Conservation (phyloP, 805 yeast species). For the Spathaspora boniae region DNA sequence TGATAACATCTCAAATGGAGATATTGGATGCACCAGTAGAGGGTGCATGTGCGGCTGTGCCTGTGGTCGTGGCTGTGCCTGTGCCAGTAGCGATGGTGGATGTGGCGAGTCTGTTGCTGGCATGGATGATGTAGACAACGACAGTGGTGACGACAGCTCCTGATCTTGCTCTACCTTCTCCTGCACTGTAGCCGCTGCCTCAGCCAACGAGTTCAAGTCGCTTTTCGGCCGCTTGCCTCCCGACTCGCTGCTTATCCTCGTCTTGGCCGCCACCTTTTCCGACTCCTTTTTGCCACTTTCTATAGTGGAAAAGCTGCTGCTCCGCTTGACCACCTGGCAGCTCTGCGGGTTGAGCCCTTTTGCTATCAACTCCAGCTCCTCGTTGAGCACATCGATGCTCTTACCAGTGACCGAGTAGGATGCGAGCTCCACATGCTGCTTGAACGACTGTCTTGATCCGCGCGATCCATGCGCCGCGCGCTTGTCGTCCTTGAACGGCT, state of each 20-base stretch:
- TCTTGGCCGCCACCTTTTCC: background rate
- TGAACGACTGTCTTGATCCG: conserved; percentile 17
- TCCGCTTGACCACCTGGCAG: conserved; percentile 12
- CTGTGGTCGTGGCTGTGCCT: too few species aligned
- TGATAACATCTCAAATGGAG: too few species aligned
- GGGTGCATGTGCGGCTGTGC: too few species aligned
- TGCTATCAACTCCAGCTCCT: conserved; percentile 46
- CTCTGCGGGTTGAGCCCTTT: conserved; percentile 49
- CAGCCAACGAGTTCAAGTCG: conserved; percentile 5
- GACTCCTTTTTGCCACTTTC: background rate
- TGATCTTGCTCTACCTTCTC: too few species aligned
- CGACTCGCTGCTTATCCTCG: conserved; percentile 1
- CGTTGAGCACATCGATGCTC: conserved; percentile 47
- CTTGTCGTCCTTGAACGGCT: conserved; percentile 40
- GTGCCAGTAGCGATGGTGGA: background rate
- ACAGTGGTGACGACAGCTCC: too few species aligned
- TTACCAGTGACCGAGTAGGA: conserved; percentile 55
- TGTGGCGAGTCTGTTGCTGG: background rate
- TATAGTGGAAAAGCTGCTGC: conserved; percentile 2
- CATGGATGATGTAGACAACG: too few species aligned
- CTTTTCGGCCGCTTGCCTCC: too few species aligned
- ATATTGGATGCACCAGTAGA: too few species aligned
- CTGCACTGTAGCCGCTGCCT: conserved; percentile 2
- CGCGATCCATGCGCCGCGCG: background rate
- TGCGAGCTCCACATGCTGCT: conserved; percentile 53